Base-by-base conservation (phyloP, 352 stramenopile species). In the Phytophthora podocarpi region DNA sequence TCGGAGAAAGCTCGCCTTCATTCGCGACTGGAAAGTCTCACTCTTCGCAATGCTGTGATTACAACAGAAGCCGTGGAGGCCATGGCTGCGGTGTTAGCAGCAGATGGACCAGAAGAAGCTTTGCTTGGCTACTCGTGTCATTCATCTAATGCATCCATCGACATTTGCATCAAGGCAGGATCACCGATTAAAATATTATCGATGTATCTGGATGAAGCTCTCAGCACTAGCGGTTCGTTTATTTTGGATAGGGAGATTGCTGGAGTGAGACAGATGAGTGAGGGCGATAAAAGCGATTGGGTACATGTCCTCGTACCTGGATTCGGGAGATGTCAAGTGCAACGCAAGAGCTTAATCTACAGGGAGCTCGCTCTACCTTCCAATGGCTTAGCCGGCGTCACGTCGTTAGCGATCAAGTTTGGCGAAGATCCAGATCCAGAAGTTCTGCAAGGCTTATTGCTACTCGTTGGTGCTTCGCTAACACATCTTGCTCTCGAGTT, bases 1-100 rank as follows among this genome's bases (percentile, higher is more conserved):
- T 72, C 64, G 24, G 57, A 72, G 46, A 67, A 56, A 57, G 57
- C 64, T 31, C 64, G 64, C 1, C 58, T 72, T 9, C 46, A 64
- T 34, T 72, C 64, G 13, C 36, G 34, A 1, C 46, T 72, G 12
- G 32, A 68, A 48, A 68, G 46, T 5, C 59, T 72, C 23, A 55
- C 18, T 21, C 45, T 72, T 36, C 45, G 35, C 39, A 68, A 64
- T 23, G 50, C 37, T 37, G 43, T 60, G 2, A 56, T 72, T 40
- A 72, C 64, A 13, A 21, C 18, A 1, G 39, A 61, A n/a, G 50
- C 37, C 1, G 64, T 72, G 20, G 27, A 72, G 9, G 45, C 64
- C 4, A 68, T 72, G 50, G 64, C 64, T 16, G 51, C n/a, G 4
- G 37, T 68, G 11, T 36, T 68, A 26, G 57, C 32, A 32, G 48